A percentile compares a stretch with the other conserved stretches of the same genome.
These are phyloP conservation scores for Laburnicola sp. DNA, from an alignment of 2,329 filamentous ascomycete species.

Conservation along the genomic window DNA sequence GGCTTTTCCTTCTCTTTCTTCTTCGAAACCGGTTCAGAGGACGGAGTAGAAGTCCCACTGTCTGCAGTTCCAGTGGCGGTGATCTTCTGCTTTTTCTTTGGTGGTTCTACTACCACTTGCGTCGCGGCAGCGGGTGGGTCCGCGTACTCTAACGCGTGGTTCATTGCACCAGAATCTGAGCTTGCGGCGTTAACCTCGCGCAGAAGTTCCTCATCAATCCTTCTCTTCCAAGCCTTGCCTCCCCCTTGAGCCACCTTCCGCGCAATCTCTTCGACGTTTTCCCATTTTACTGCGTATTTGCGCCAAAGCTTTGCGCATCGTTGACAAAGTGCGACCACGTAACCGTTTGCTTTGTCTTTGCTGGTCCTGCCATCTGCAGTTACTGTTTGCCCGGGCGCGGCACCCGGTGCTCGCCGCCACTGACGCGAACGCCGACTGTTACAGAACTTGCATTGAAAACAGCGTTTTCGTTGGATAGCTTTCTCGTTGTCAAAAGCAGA, in stretches of 20 bases:
- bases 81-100: slow-evolving; percentile 64
- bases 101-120: slow-evolving; percentile 50
- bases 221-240: slow-evolving; percentile 81
- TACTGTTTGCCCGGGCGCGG: slow-evolving; percentile 70
- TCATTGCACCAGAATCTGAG: slow-evolving; percentile 32
- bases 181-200: slow-evolving; percentile 60
- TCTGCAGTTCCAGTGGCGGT: slow-evolving; percentile 50
- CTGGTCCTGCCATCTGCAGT: slow-evolving; percentile 70
- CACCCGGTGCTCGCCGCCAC: slow-evolving; percentile 87
- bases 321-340: slow-evolving; percentile 81
- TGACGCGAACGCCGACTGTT: slow-evolving; percentile 76
- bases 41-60: slow-evolving; percentile 50
- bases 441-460: slow-evolving; percentile 95
- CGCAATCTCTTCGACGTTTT: slow-evolving; percentile 85
- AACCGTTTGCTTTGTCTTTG: slow-evolving; percentile 76
- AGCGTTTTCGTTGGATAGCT: slow-evolving; percentile 74
- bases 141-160: slow-evolving; percentile 31
- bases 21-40: slow-evolving; percentile 46
- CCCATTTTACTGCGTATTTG: slow-evolving; percentile 93
- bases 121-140: slow-evolving; percentile 30
- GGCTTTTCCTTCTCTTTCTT: slow-evolving; percentile 43
- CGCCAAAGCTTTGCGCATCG: slow-evolving; percentile 93
- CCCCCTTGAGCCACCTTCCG: slow-evolving; percentile 83
- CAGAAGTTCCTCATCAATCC: slow-evolving; percentile 89
- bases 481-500: slow-evolving; percentile 94